Conservation (phyloP, 176 grass and related monocot species). For the Ensete ventricosum region DNA sequence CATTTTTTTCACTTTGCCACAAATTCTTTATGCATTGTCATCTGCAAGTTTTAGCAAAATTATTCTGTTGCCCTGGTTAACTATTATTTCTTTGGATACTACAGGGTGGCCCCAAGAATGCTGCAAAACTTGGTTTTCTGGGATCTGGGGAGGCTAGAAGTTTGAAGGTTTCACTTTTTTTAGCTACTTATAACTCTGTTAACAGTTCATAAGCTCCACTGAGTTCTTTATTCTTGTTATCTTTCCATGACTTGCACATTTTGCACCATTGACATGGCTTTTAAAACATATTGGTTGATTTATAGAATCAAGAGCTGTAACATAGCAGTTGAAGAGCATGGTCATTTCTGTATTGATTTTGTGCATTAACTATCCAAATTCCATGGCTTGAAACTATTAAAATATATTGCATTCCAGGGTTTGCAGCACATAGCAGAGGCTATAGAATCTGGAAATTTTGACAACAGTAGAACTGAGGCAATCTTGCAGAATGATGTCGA, state of each 20-base stretch:
- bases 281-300: too few relatives aligned
- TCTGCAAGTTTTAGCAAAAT: background rate
- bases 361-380: background rate
- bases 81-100: too few relatives aligned
- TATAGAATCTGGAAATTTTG: constrained; percentile 27
- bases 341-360: background rate
- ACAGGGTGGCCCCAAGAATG: constrained; percentile 1
- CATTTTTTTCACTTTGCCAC: too few relatives aligned
- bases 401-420: constrained; percentile 21
- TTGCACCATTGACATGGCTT: too few relatives aligned
- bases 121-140: background rate
- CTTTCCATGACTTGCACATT: background rate
- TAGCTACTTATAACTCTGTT: background rate
- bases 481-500: constrained; percentile 22
- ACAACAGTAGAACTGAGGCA: constrained; percentile 10
- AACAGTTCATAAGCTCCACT: background rate
- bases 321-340: background rate
- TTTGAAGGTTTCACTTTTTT: constrained; percentile 4
- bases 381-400: background rate
- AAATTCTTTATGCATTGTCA: too few relatives aligned
- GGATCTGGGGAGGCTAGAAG: background rate
- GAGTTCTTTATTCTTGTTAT: background rate
- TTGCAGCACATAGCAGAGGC: constrained; percentile 33
- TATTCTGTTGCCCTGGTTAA: background rate
- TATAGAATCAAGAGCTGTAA: too few relatives aligned